Base-by-base conservation (phyloP, 1,284 basidiomycete species). In the Sphagnurus paluster region DNA sequence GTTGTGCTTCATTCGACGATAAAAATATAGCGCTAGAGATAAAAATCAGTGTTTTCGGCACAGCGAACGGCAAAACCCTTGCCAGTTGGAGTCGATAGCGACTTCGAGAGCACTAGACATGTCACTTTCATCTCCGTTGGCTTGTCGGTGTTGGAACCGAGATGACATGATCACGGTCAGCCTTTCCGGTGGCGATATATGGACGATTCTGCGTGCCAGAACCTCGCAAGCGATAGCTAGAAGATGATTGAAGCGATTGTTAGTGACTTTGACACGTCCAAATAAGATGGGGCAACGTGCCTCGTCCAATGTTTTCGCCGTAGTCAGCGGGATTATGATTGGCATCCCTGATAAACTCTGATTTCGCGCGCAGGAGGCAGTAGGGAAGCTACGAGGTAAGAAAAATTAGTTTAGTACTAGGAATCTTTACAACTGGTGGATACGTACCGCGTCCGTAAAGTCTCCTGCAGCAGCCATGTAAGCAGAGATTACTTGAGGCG, bases 71-170 rank as follows among this genome's bases (percentile, higher is more conserved):
- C 25, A 5, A 1, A 29, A 16, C 20, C 55, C 70, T 5, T 56
- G 89, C 88, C 88, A 87, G 55, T 88, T 83, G 44, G 90, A 81
- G 58, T 95, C 92, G 50, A 93, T 90, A 2, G 91, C 91, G 48
- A 82, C 69, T 60, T 95, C 92, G 42, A 94, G 71, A 5, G 86
- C 87, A 58, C 87, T 90, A 0, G 79, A 74, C 52, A 86, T 78
- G 25, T 87, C 82, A 42, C 87, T 90, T 26, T 75, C 68, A 55
- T 89, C 89, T 0, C 90, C 92, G 56, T 96, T 91, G 32, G 72
- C 60, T 61, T 93, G 84, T 37, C 74, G 68, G 58, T 87, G 83
- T 41, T 78, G 77, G 67, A 84, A 94, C 1, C 94, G 79, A 4
- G 81, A 84, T 6, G 86, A 84, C 82, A 95, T 86, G 55, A 93